phyloP scores from a whole-genome alignment of 495 filamentous ascomycete genomes.

The Daldinia caldariorum region DNA sequence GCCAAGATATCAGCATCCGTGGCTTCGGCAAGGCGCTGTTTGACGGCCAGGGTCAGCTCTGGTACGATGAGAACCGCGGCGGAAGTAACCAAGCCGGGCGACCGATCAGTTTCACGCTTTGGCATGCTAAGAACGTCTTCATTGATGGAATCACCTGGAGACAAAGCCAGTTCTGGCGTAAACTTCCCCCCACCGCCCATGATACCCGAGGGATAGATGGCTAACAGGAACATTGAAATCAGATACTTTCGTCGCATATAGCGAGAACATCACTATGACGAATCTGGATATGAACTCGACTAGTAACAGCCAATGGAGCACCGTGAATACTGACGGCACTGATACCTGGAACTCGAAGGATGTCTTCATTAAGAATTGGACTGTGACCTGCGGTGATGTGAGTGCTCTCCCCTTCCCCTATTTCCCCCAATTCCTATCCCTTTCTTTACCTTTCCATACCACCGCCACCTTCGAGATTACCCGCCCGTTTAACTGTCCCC shows the following conservation, averaged over 20 bases:
- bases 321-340: constrained; percentile 56
- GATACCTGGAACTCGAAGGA: constrained; percentile 58
- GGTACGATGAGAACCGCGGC: constrained; percentile 54
- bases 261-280: constrained; percentile 57
- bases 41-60: constrained; percentile 56
- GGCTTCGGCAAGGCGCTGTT: constrained; percentile 55
- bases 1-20: constrained; percentile 49
- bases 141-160: constrained; percentile 57
- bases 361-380: constrained; percentile 54
- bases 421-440: background rate
- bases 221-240: constrained; percentile 3
- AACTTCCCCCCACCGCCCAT: background rate
- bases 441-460: too few relatives aligned
- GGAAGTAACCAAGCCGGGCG: constrained; percentile 50
- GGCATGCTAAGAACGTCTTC: constrained; percentile 52
- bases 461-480: too few relatives aligned
- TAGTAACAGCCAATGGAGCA: constrained; percentile 48
- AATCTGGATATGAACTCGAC: constrained; percentile 56
- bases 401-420: constrained; percentile 11
- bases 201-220: background rate
- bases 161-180: constrained; percentile 56
- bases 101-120: constrained; percentile 55
- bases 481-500: background rate
- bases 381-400: constrained; percentile 55
- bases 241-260: constrained; percentile 55